Conservation (phyloP, 1,139 yeast species). For the Zygosaccharomyces pseudobailii region DNA sequence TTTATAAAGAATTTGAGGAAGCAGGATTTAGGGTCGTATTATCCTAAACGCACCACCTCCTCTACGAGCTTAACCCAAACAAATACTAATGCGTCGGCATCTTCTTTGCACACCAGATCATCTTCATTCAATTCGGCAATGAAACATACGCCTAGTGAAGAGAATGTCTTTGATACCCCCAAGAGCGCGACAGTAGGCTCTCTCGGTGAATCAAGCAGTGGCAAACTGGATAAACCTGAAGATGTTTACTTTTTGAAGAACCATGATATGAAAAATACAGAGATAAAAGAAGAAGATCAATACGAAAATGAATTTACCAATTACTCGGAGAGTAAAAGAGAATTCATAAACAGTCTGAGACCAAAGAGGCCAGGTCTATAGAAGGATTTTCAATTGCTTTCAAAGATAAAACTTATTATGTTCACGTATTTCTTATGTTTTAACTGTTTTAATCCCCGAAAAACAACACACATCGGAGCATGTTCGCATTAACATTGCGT, state of each 20-base stretch:
- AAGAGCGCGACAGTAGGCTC: constrained; percentile 14
- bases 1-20: constrained; percentile 23
- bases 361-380: constrained; percentile 27
- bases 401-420: neutral
- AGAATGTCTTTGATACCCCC: constrained; percentile 26
- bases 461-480: no score
- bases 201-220: constrained; percentile 3
- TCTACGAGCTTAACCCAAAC: constrained; percentile 18
- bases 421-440: neutral
- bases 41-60: constrained; percentile 34
- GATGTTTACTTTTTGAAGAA: constrained; percentile 33
- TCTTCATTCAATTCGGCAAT: constrained; percentile 19
- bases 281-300: constrained; percentile 40
- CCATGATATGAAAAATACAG: constrained; percentile 31
- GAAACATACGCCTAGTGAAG: constrained; percentile 13
- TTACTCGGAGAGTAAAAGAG: constrained; percentile 37
- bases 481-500: no score
- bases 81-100: constrained; percentile 15
- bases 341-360: constrained; percentile 37
- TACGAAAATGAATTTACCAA: constrained; percentile 41
- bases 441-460: no score
- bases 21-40: constrained; percentile 34
- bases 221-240: constrained; percentile 7
- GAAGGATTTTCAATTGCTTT: neutral
- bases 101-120: constrained; percentile 26